Base-by-base conservation (phyloP, 371 early-diverging fungal species). In the Furculomyces boomerangus region DNA sequence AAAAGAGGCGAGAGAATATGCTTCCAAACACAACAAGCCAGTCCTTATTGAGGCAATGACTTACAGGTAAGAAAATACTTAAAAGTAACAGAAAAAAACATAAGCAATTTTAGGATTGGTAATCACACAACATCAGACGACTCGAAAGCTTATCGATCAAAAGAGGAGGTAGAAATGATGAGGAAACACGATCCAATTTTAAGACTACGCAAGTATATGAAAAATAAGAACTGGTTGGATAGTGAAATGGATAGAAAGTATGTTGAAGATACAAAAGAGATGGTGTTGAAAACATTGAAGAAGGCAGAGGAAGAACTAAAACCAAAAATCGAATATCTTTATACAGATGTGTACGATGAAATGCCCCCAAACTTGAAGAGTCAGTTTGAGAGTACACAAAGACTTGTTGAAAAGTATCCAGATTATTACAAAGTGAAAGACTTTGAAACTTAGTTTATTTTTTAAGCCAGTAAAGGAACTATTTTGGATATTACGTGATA, bases 61-160 rank as follows among this genome's bases (percentile, higher is more conserved):
- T 10, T 97, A 97, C 67, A 90, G 93, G 49, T 49, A 49, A 49
- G 5, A 46, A 35, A 35, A 10, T 35, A 35, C 10, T 35, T 18
- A 10, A 7, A 7, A 7, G 35, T 18, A 35, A 35, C 18, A 35
- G 7, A 35, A 7, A 10, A 10, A 10, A 35, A 35, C 16, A 35
- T 35, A 7, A 5, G 18, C 25, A 49, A 16, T 13, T 10, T 30
- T 26, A 49, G 49, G 32, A 79, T 96, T 47, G 85, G 93, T 1
- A 96, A 97, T 66, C 98, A 97, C 74, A 84, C 84, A 60, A 97
- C 98, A 0, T 94, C 94, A 0, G 98, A 97, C 67, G 96, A 97
- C 65, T 93, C 93, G 3, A 83, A 90, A 1, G 93, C 93, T 35
- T 97, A 97, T 68, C 72, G 90, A 25, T 75, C 83, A 41, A 85